Evolutionary conservation across 352 stramenopile species (phyloP), one percentile per base, ranked within the genome.

Genomic region (Phytophthora rubi): DNA sequence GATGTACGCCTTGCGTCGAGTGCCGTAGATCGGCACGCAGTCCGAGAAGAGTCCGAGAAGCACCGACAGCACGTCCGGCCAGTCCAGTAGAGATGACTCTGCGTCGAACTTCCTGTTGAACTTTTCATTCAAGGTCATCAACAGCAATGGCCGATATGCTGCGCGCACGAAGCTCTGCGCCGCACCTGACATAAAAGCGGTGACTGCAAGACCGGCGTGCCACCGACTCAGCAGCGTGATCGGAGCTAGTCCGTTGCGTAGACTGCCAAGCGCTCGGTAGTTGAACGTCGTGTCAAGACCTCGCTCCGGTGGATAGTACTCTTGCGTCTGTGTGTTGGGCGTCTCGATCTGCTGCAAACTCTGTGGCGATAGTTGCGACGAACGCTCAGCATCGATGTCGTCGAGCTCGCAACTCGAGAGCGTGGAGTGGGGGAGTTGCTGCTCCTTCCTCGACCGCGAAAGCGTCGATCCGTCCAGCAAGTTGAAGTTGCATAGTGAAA

Each of bases 41-140:
- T 98, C 92, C n/a, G 80, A 93, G 16, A 95, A 56, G 28, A 97
- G 81, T 26, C 91, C 92, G 53, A 96, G 79, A n/a, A 97, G 71
- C 6, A 97, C 82, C 2, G 92, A 90, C 30, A 96, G 81, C 0
- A 81, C 81, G 12, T 79, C 87, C 2, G 86, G 78, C 67, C 95
- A 90, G 21, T 95, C 77, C 16, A 97, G 49, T 16, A 88, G 54
- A 28, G 77, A 65, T 57, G 71, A 64, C 30, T 45, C 68, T 2
- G 75, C 61, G 16, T 68, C 59, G 49, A 83, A 82, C 28, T 82
- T 71, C 42, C 65, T 63, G 5, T 70, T 45, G 37, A 86, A 80
- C 37, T 80, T 68, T 33, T 65, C 18, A 51, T 70, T 78, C 53
- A 90, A 35, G 53, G 77, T 86, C 59, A 68, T 68, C 18, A 81